Base-by-base conservation (phyloP, 2,329 filamentous ascomycete genomes). In the Dryadomyces quercivorus region DNA sequence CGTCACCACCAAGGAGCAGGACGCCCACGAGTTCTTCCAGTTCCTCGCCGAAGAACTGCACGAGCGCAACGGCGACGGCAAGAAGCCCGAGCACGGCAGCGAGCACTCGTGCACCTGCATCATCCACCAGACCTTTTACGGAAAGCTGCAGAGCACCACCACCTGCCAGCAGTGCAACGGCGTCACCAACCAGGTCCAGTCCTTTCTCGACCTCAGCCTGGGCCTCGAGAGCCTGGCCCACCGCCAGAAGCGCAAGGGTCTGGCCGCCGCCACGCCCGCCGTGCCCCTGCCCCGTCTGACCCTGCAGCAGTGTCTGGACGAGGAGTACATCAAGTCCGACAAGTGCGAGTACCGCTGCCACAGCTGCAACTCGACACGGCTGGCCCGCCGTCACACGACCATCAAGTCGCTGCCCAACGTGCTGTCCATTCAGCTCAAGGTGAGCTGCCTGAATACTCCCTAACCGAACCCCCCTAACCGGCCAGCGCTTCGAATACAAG, bases 11-110 rank as follows among this genome's bases (percentile, higher is more conserved):
- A 88, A 91, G 63, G 92, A 97, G 69, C 92, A 97, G 71, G 92
- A 97, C 65, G 92, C 92, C 0, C 92, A 97, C 65, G 92, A 97
- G 67, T 97, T 95, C 70, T 94, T 96, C 68, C 90, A 95, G 66
- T 96, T 95, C 64, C 79, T 97, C 38, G 85, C 94, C 40, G 92
- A 96, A 70, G 88, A 93, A 62, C 76, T 98, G 16, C 92, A 96
- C 65, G 82, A 86, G 64, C 80, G 89, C 44, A 93, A 91, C 61
- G 84, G 84, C 15, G 84, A 87, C 59, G 78, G 79, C 43, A 84
- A 82, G 64, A 78, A 73, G 61, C 78, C 78, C 34, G 80, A 77
- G 65, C 77, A 66, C 51, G 77, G 72, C 58, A 80, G 75, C 59
- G 78, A 81, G 63, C 78, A 81, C 63, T 79, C 70, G 61, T 97